These are phyloP conservation scores for Microdochium paspali DNA, from an alignment of 2,329 filamentous ascomycete genomes.

Conservation along the genomic window DNA sequence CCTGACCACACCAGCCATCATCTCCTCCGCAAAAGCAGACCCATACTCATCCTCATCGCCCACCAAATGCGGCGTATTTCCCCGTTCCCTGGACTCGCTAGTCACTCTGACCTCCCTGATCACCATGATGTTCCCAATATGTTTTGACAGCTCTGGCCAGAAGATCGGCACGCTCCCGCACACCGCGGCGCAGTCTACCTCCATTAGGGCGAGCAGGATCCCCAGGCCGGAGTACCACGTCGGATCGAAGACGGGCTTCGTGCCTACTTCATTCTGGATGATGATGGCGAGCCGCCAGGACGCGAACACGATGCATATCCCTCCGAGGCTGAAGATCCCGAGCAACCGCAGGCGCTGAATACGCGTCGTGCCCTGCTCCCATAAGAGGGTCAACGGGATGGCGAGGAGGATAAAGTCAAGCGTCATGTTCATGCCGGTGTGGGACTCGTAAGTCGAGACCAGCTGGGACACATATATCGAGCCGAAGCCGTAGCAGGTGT, in stretches of 20 bases:
- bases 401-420: slow-evolving; percentile 21
- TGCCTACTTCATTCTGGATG: neutral
- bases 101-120: neutral
- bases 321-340: slow-evolving; percentile 8
- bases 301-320: neutral
- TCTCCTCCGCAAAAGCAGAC: neutral
- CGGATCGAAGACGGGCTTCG: neutral
- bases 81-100: neutral
- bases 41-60: neutral
- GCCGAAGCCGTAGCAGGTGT: slow-evolving; percentile 21
- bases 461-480: slow-evolving; percentile 14
- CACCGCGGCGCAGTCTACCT: neutral
- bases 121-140: neutral
- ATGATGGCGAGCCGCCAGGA: neutral
- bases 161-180: slow-evolving; percentile 1
- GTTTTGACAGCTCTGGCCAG: neutral
- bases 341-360: slow-evolving; percentile 17
- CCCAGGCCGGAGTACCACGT: neutral
- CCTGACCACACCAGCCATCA: neutral
- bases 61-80: neutral
- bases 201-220: neutral
- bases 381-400: slow-evolving; percentile 22
- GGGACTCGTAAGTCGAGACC: slow-evolving; percentile 20
- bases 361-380: slow-evolving; percentile 10
- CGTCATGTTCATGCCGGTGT: slow-evolving; percentile 21